Conservation (phyloP, 352 stramenopile species). For the Pythium oligandrum region DNA sequence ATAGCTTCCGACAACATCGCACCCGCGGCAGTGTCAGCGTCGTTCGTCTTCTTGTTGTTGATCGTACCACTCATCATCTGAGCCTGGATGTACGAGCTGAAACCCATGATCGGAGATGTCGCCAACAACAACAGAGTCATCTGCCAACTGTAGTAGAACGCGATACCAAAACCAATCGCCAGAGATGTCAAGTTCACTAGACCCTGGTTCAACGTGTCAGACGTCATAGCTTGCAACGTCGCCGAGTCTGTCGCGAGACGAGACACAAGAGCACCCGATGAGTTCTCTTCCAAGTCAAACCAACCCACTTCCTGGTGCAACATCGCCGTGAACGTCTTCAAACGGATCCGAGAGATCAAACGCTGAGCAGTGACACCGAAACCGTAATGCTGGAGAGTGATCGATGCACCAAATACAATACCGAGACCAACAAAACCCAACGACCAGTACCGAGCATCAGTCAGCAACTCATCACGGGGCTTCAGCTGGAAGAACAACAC, state of each 20-base stretch:
- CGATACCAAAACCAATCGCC: neutral
- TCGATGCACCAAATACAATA: neutral
- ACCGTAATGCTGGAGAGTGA: neutral
- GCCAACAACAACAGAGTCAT: neutral
- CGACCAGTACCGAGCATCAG: neutral
- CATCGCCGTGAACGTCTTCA: neutral
- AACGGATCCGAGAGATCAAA: neutral
- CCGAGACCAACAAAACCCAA: neutral
- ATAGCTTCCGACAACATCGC: neutral
- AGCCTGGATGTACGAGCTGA: neutral
- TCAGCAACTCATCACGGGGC: neutral
- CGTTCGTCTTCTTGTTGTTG: neutral
- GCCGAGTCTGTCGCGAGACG: neutral
- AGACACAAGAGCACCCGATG: neutral
- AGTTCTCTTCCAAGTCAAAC: neutral
- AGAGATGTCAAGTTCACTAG: neutral
- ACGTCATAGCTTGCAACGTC: neutral
- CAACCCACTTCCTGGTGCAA: neutral
- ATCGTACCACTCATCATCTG: neutral
- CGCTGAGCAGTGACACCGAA: neutral
- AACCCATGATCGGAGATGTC: neutral
- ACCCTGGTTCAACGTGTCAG: neutral
- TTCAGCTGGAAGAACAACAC: neutral
- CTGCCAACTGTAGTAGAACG: constrained; percentile 27
- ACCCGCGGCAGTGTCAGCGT: neutral